phyloP scores from a whole-genome alignment of 2,329 filamentous ascomycete species.

The Xylariales sp. region DNA sequence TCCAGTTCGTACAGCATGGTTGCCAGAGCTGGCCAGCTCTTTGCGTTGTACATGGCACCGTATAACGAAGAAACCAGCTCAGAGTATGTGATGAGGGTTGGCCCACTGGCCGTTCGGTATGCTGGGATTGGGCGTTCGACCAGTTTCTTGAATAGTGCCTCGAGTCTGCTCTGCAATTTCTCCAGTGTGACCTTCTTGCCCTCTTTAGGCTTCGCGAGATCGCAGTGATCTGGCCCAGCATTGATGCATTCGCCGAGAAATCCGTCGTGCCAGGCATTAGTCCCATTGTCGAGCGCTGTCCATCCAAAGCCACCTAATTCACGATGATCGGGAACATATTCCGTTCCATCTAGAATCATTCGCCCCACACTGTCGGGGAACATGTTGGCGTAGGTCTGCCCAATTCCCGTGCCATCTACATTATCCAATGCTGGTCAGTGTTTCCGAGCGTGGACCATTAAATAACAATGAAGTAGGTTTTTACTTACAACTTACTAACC shows the following conservation, averaged over 20 bases:
- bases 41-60: constrained; percentile 35
- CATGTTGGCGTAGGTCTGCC: constrained; percentile 46
- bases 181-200: constrained; percentile 26
- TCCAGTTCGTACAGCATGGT: constrained; percentile 39
- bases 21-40: constrained; percentile 36
- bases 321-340: constrained; percentile 42
- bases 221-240: constrained; percentile 41
- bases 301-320: constrained; percentile 41
- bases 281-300: constrained; percentile 43
- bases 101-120: constrained; percentile 33
- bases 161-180: constrained; percentile 34
- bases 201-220: constrained; percentile 30
- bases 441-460: no score
- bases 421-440: no score
- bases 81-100: constrained; percentile 42
- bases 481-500: constrained; percentile 46
- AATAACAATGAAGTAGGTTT: no score
- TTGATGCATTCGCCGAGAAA: constrained; percentile 46
- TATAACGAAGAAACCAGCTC: constrained; percentile 35
- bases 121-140: constrained; percentile 31
- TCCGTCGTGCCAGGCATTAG: constrained; percentile 44
- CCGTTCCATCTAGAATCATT: constrained; percentile 44
- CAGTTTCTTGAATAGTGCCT: constrained; percentile 30
- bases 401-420: constrained; percentile 49
- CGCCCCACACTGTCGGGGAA: constrained; percentile 44